Evolutionary conservation across 768 basidiomycete genomes (phyloP).

Genomic region (Lanmaoa pseudosensibilis): DNA sequence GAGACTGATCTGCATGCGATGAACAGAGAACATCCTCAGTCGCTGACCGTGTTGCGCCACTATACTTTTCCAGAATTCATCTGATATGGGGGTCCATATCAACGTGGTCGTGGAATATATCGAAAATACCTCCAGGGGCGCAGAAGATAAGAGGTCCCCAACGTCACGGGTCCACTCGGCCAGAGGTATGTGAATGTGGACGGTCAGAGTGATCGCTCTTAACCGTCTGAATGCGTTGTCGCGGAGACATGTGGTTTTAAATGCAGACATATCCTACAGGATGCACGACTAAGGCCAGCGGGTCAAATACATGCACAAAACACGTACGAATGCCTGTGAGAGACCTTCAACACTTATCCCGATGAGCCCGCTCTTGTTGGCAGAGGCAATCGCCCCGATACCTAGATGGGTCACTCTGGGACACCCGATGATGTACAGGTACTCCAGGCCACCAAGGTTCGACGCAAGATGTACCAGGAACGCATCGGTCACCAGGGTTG

Average conservation of each 20-base stretch:
- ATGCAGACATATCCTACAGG: slow-evolving; percentile 51
- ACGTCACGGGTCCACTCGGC: slow-evolving; percentile 48
- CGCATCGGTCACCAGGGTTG: slow-evolving; percentile 57
- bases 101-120: slow-evolving; percentile 54
- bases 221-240: slow-evolving; percentile 43
- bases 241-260: slow-evolving; percentile 41
- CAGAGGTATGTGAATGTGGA: slow-evolving; percentile 38
- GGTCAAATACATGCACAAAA: neutral
- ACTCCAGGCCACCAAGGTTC: slow-evolving; percentile 49
- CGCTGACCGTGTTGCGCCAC: slow-evolving; percentile 50
- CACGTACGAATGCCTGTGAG: slow-evolving; percentile 57
- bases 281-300: neutral
- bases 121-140: slow-evolving; percentile 61
- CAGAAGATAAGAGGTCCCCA: slow-evolving; percentile 40
- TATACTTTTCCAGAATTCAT: slow-evolving; percentile 52
- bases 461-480: slow-evolving; percentile 52
- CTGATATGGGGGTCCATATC: slow-evolving; percentile 40
- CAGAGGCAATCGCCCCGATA: slow-evolving; percentile 49
- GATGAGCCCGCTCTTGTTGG: slow-evolving; percentile 47
- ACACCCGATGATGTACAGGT: slow-evolving; percentile 66
- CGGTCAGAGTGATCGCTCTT: slow-evolving; percentile 57
- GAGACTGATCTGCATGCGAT: slow-evolving; percentile 58
- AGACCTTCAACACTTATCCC: slow-evolving; percentile 63
- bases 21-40: slow-evolving; percentile 59
- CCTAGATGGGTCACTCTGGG: slow-evolving; percentile 65